These are phyloP conservation scores for Plantago lanceolata DNA, from an alignment of 305 asterid species.

Conservation along the genomic window DNA sequence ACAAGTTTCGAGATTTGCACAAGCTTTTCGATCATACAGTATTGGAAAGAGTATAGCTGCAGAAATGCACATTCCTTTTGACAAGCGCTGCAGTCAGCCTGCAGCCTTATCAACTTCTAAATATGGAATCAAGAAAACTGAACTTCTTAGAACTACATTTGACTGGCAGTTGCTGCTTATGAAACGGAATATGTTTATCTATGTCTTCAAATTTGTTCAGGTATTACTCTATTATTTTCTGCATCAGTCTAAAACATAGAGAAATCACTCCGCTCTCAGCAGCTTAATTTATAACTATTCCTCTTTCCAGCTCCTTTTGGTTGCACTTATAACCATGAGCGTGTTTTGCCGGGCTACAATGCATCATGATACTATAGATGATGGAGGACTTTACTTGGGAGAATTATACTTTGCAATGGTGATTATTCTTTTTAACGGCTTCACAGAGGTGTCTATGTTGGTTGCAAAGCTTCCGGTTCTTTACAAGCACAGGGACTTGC, in stretches of 20 bases:
- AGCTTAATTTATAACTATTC: constrained; percentile 27
- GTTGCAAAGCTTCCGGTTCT: constrained; percentile 85
- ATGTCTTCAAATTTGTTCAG: constrained; percentile 84
- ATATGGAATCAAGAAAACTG: constrained; percentile 66
- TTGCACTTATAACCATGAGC: constrained; percentile 92
- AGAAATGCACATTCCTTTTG: constrained; percentile 62
- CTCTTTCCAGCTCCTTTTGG: constrained; percentile 69
- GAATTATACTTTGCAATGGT: constrained; percentile 77
- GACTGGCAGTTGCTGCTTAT: constrained; percentile 84
- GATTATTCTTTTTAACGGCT: constrained; percentile 87
- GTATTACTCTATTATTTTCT: constrained; percentile 33
- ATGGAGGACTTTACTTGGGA: constrained; percentile 90
- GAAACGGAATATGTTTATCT: constrained; percentile 83
- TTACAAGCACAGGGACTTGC: constrained; percentile 89
- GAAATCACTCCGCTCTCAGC: constrained; percentile 6
- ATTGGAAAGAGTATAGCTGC: constrained; percentile 58
- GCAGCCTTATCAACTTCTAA: constrained; percentile 76
- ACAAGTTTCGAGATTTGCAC: constrained; percentile 62
- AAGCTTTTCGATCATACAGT: constrained; percentile 57
- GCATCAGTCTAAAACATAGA: constrained; percentile 2
- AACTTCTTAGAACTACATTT: constrained; percentile 71
- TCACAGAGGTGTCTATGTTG: constrained; percentile 92
- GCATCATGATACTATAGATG: constrained; percentile 77
- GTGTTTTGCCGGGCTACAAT: constrained; percentile 84
- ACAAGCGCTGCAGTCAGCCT: constrained; percentile 77